Conservation (phyloP, 441 rosid species). For the Erodium texanum region DNA sequence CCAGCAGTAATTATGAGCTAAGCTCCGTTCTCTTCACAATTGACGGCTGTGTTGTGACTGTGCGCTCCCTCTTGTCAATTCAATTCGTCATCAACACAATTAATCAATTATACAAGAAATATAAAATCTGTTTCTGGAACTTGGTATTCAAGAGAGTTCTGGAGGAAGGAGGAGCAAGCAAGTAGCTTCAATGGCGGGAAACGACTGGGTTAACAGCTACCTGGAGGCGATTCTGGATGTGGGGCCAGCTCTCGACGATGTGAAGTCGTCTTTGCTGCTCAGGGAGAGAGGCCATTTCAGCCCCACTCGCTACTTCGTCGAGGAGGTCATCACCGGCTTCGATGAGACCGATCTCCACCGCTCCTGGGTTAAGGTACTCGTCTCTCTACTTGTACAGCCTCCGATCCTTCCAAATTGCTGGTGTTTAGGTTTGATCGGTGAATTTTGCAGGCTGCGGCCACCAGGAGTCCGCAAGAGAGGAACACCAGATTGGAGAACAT, state of each 20-base stretch:
- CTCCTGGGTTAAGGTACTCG: conserved; percentile 54
- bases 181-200: conserved; percentile 67
- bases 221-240: conserved; percentile 95
- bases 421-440: too few species aligned
- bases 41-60: too few species aligned
- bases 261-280: conserved; percentile 68
- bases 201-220: conserved; percentile 97
- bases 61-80: too few species aligned
- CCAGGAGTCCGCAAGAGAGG: conserved; percentile 84
- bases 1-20: too few species aligned
- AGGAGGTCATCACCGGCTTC: conserved; percentile 90
- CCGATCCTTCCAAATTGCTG: too few species aligned
- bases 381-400: too few species aligned
- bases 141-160: too few species aligned
- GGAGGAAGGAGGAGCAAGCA: conserved; percentile 13
- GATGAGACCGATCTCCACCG: conserved; percentile 98
- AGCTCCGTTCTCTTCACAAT: too few species aligned
- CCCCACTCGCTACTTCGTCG: conserved; percentile 95
- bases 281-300: conserved; percentile 93
- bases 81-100: too few species aligned
- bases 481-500: conserved; percentile 82
- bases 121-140: too few species aligned
- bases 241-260: conserved; percentile 78
- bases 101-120: too few species aligned
- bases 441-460: conserved; percentile 71